Base-by-base conservation (phyloP, 2,329 filamentous ascomycete species). In the Ophiostoma tasmaniense region DNA sequence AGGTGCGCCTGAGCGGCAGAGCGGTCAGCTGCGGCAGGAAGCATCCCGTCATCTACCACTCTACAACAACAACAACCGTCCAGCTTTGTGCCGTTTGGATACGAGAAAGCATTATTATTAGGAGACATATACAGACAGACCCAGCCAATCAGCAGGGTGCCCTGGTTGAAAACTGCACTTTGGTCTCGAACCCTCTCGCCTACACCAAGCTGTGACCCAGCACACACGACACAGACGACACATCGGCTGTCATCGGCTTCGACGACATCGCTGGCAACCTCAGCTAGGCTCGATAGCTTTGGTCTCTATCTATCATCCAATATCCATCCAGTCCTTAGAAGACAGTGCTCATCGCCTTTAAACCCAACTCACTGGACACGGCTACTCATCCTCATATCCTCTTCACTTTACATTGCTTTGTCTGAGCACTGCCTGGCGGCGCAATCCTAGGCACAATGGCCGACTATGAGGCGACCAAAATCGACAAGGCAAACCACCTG, bases 401-500 rank as follows among this genome's bases (percentile, higher is more conserved):
- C 55, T 25, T 17, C 55, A 33, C 13, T 17, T 13, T 14, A 14
- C 55, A 61, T 61, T 61, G 25, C 17, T 2, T 28, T 25, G 55
- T 5, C 55, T 25, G 22, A 61, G 55, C 55, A 61, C 55, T 20
- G 55, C 55, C 55, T 17, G 55, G 25, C 6, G 55, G 55, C n/a
- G 59, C 28, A 14, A 17, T 25, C 20, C 62, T 50, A 45, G 25
- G n/a, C 67, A 79, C 71, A 59, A 89, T 89, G 87, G 85, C 82
- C 61, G 85, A 88, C 76, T 81, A 83, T 74, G 82, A 85, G 75
- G 85, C 86, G 68, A 86, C 86, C 66, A 89, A 88, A 78, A 84
- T 93, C 74, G 90, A 91, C 75, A 89, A 91, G 73, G 88, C 89
- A 74, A 87, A 87, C 72, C 91, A 94, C 76, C 84, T 93, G 65